Evolutionary conservation across 768 basidiomycete genomes (phyloP).

Genomic region (Daedaleopsis nitida): DNA sequence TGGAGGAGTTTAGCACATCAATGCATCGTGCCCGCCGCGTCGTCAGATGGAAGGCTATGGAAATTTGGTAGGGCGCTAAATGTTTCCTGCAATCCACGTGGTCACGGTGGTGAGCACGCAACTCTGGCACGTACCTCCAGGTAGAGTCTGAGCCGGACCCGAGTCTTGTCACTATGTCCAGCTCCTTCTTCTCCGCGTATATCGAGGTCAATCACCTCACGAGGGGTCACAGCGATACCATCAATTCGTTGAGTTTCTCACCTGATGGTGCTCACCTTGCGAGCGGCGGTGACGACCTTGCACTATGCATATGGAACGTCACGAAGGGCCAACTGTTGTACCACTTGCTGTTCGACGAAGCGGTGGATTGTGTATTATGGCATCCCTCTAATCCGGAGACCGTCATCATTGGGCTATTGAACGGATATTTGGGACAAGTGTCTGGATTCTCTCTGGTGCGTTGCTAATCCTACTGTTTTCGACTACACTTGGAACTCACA

Average conservation of each 20-base stretch:
- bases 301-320: background rate
- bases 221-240: conserved; percentile 4
- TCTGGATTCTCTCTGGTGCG: background rate
- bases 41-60: too few species aligned
- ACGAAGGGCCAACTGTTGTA: background rate
- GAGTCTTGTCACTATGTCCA: too few species aligned
- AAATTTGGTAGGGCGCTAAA: too few species aligned
- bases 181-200: background rate
- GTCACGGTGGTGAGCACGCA: too few species aligned
- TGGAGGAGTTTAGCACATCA: too few species aligned
- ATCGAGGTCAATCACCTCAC: background rate
- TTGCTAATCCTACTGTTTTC: too few species aligned
- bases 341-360: background rate
- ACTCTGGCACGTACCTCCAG: too few species aligned
- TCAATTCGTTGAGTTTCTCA: conserved; percentile 2
- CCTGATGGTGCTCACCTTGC: background rate
- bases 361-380: background rate
- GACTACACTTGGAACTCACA: too few species aligned
- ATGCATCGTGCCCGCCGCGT: too few species aligned
- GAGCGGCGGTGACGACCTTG: conserved; percentile 1
- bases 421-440: background rate
- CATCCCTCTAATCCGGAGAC: background rate
- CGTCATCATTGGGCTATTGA: background rate
- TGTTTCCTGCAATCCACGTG: too few species aligned
- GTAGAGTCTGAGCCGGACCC: too few species aligned